Evolutionary conservation across 106 monocot genomes (phyloP), one percentile per base, ranked within the genome.

Genomic region (Dendrobium nobile): DNA sequence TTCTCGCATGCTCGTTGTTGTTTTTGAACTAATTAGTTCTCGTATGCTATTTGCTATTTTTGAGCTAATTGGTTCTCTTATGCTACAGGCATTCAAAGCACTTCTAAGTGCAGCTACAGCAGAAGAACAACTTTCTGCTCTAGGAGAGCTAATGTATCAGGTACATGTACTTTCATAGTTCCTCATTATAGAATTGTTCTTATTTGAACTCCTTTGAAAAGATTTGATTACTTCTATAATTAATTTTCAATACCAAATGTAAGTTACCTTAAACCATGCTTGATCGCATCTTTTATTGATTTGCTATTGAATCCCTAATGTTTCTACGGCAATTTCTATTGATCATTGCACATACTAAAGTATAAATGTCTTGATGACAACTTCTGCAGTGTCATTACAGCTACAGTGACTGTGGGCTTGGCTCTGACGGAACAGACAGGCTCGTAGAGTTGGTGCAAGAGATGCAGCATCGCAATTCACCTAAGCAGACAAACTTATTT

Each of bases 71-170:
- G 61, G 20, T 61, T 61, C 22, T 61, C 61, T 5, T 68, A 68
- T 68, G 31, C 22, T 86, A 18, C 75, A 97, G 96, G 87, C 92
- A 31, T 98, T 98, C 75, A 94, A 92, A 85, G 83, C 97, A 59
- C 84, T 98, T 72, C 77, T 98, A 77, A 94, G 90, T 17, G 92
- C 94, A 72, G 83, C 89, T 27, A 76, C 92, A 56, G 86, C 88
- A 41, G 94, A 92, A 75, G 97, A 94, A 73, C 96, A 97, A 77
- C 87, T 97, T 83, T 87, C 89, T 81, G 82, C 93, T 43, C 93
- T 97, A 67, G 96, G 96, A 81, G 93, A 94, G 82, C 93, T 97
- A 54, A 94, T 92, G 96, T 97, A 97, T 80, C 96, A 97, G 93
- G 96, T 93, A 81, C 54, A 15, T 70, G 33, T 18, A 75, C 20